These are phyloP conservation scores for Ustilago cynodontis DNA, from an alignment of 1,284 basidiomycete species.

Conservation along the genomic window DNA sequence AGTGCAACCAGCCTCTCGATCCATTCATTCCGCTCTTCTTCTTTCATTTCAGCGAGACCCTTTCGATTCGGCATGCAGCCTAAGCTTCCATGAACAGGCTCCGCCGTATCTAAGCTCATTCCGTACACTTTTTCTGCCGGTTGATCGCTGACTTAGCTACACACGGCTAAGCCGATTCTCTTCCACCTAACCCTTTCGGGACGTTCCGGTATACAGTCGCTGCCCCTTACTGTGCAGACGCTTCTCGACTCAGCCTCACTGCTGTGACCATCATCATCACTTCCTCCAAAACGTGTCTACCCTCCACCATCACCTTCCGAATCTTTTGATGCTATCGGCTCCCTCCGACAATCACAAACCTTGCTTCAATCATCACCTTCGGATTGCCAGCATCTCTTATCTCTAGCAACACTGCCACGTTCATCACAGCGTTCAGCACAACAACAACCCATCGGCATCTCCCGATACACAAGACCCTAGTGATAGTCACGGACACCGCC, in stretches of 20 bases:
- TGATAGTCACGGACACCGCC: no score
- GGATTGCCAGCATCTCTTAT: neutral
- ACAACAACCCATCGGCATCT: neutral
- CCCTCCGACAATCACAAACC: neutral
- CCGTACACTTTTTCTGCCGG: neutral
- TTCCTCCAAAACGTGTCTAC: no score
- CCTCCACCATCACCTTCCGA: neutral
- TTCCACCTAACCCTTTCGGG: conserved; percentile 14
- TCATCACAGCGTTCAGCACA: neutral
- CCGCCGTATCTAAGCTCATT: conserved; percentile 25
- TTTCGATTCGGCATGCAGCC: neutral
- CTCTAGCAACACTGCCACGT: neutral
- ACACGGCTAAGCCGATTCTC: conserved; percentile 10
- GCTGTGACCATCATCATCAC: neutral
- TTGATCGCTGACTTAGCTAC: neutral
- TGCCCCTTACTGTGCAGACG: neutral
- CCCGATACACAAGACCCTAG: neutral
- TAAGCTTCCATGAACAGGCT: neutral
- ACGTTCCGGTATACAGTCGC: conserved; percentile 18
- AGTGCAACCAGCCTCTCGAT: no score
- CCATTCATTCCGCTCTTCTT: conserved; percentile 1
- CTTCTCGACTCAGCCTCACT: neutral
- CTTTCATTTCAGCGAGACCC: no score
- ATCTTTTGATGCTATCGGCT: neutral
- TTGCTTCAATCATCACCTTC: neutral